Evolutionary conservation across 2,329 filamentous ascomycete genomes (phyloP), one percentile per base, ranked within the genome.

Genomic region (Orbilia quercus): DNA sequence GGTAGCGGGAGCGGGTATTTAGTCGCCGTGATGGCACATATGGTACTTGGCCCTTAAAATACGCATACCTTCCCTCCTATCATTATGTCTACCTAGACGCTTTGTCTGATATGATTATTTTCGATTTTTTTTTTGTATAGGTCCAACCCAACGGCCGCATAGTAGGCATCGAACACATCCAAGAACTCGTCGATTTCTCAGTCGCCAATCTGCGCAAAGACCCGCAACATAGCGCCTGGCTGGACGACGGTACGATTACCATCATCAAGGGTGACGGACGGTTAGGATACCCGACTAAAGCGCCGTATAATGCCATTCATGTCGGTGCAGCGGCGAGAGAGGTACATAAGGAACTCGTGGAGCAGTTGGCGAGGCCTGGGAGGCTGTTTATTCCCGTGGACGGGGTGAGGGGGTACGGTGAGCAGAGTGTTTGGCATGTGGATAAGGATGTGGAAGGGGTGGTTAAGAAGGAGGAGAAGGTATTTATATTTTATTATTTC

Each of bases 231-330:
- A 80, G 82, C 7, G 79, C 79, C 9, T 81, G 96, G 62, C 80
- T 97, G 12, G 84, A 85, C 1, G 82, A 80, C 0, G 90, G 89
- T 0, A 85, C 84, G 4, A 90, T 93, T 44, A 96, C 96, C 78
- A 84, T 93, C 1, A 81, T 90, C 12, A 84, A 82, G 5, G 87
- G 82, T 0, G 88, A 90, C 81, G 84, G 84, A 16, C 79, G 84
- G 3, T 76, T 82, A 58, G 84, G 84, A 14, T 84, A 75, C 48
- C 42, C 62, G 2, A 64, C 55, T 7, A 57, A 55, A 2, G 77
- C 86, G 82, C 74, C 88, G 0, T 99, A 94, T 84, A 92, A 98
- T 84, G 93, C 91, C 1, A 98, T 99, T 71, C 95, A 98, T 79
- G 95, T 98, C 1, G 95, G 95, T 0, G 95, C 95, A 0, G 91